A percentile compares a stretch with the other conserved stretches of the same genome.
These are phyloP conservation scores for Solanum bulbocastanum DNA, from an alignment of 257 asterid genomes.

Conservation along the genomic window DNA sequence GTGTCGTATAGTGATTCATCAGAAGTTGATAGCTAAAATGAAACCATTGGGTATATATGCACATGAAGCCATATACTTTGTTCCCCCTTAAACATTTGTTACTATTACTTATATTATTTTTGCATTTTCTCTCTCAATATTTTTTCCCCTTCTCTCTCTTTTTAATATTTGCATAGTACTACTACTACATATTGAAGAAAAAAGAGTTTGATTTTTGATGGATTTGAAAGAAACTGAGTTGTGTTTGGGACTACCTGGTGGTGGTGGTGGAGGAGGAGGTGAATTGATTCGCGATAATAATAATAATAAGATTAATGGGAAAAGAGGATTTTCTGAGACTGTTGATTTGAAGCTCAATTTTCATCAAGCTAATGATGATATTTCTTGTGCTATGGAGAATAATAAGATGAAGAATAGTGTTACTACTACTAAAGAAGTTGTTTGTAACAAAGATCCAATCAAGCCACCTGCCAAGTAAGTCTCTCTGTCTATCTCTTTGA, in stretches of 20 bases:
- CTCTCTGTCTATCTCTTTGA: background rate
- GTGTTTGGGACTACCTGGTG: constrained; percentile 48
- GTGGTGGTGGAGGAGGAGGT: constrained; percentile 9
- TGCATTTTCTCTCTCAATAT: background rate
- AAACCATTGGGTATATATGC: constrained; percentile 33
- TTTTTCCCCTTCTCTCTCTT: background rate
- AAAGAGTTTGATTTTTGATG: constrained; percentile 5
- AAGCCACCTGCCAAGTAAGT: constrained; percentile 51
- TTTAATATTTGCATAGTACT: background rate
- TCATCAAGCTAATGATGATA: constrained; percentile 18
- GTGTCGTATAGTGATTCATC: constrained; percentile 31
- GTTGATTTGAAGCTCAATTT: constrained; percentile 45
- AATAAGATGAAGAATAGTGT: constrained; percentile 8
- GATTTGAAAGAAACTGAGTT: constrained; percentile 39
- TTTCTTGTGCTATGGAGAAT: constrained; percentile 14
- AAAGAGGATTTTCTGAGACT: constrained; percentile 42
- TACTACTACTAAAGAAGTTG: constrained; percentile 11
- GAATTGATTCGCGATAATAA: background rate
- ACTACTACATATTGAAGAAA: background rate
- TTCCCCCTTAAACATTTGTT: constrained; percentile 29
- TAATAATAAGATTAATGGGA: constrained; percentile 21
- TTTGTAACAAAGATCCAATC: constrained; percentile 16
- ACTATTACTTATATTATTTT: constrained; percentile 3
- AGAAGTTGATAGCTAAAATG: constrained; percentile 16
- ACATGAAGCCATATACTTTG: constrained; percentile 29